Conservation (phyloP, 805 yeast genomes). For the Yamadazyma sp. region DNA sequence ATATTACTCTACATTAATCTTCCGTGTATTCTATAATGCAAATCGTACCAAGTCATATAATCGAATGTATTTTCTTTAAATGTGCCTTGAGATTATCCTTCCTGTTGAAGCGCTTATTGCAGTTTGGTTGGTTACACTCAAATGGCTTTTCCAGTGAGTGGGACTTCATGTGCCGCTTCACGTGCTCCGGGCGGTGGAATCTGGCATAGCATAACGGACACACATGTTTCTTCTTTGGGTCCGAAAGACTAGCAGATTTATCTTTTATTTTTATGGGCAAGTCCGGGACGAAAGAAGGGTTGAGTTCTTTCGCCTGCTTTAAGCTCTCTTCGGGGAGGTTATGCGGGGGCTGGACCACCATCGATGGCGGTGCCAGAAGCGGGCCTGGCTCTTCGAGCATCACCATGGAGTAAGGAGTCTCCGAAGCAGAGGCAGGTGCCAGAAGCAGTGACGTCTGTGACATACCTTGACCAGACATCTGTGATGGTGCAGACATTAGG, state of each 20-base stretch:
- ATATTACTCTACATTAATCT: too few species aligned
- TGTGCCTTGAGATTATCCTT: slow-evolving; percentile 62
- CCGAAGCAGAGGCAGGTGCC: neutral
- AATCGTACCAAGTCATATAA: slow-evolving; percentile 1
- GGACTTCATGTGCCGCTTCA: slow-evolving; percentile 59
- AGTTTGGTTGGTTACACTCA: slow-evolving; percentile 49
- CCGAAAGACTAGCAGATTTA: slow-evolving; percentile 17
- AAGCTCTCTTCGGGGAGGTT: slow-evolving; percentile 7
- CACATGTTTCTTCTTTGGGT: slow-evolving; percentile 56
- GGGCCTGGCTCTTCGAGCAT: neutral
- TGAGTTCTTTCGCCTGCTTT: slow-evolving; percentile 10
- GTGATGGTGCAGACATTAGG: neutral
- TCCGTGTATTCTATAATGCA: too few species aligned
- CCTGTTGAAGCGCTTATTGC: slow-evolving; percentile 57
- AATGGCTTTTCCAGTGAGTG: slow-evolving; percentile 60
- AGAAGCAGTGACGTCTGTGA: slow-evolving; percentile 2
- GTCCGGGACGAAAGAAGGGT: slow-evolving; percentile 18
- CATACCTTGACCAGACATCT: neutral
- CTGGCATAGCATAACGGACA: slow-evolving; percentile 64
- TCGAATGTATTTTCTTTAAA: slow-evolving; percentile 56
- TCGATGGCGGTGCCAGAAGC: slow-evolving; percentile 5
- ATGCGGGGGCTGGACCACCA: slow-evolving; percentile 5
- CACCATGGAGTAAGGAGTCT: neutral
- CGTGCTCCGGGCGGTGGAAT: slow-evolving; percentile 73
- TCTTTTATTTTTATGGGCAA: slow-evolving; percentile 17